These are phyloP conservation scores for Choanephora cucurbitarum DNA, from an alignment of 371 early-diverging fungal species.

Conservation along the genomic window DNA sequence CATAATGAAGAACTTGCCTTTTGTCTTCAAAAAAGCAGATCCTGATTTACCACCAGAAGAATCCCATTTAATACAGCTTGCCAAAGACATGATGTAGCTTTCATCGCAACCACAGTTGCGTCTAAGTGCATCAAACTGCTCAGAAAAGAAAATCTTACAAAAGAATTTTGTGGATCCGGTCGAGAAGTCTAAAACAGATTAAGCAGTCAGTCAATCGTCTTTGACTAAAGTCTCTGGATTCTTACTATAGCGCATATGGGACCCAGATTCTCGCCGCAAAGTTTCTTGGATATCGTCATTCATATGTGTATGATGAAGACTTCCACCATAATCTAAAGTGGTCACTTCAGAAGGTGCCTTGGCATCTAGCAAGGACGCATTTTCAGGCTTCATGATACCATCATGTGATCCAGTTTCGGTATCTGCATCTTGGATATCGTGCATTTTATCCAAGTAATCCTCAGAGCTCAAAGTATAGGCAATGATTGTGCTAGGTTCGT, in stretches of 20 bases:
- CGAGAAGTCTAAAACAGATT: constrained; percentile 52
- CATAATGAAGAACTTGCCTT: constrained; percentile 29
- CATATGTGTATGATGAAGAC: background rate
- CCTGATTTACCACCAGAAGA: constrained; percentile 94
- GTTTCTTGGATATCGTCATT: constrained; percentile 58
- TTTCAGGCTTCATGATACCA: constrained; percentile 11
- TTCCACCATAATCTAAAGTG: constrained; percentile 11
- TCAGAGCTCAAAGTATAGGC: constrained; percentile 78
- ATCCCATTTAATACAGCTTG: constrained; percentile 86
- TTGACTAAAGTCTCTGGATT: too few relatives aligned
- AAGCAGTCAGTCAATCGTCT: background rate
- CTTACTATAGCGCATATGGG: constrained; percentile 73
- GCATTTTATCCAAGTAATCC: constrained; percentile 51
- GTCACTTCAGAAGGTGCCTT: constrained; percentile 14
- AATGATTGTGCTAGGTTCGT: constrained; percentile 94
- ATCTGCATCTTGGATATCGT: constrained; percentile 36
- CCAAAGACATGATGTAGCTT: constrained; percentile 82
- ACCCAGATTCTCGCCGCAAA: constrained; percentile 64
- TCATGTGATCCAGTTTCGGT: constrained; percentile 20
- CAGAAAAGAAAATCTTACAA: constrained; percentile 92
- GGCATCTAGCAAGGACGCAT: background rate
- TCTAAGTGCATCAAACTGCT: constrained; percentile 93
- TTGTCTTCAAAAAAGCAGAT: constrained; percentile 89
- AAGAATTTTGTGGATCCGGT: constrained; percentile 78
- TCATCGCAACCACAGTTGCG: constrained; percentile 84